Percentiles rank a stretch among this genome's conserved stretches.
These are phyloP conservation scores for Flaveria trinervia DNA, from an alignment of 129 eudicot genomes.

Conservation along the genomic window DNA sequence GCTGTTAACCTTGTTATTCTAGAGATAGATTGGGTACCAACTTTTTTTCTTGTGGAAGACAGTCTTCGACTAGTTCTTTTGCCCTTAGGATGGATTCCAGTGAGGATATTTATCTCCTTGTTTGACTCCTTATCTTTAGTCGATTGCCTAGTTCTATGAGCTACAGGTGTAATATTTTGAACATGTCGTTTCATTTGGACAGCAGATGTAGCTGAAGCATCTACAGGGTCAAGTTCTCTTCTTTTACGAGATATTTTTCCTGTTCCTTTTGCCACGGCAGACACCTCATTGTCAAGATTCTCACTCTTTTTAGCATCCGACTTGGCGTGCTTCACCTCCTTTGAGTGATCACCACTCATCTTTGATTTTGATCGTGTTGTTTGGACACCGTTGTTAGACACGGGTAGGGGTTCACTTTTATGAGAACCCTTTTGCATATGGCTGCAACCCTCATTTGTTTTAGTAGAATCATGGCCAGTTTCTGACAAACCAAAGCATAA, in stretches of 20 bases:
- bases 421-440: slow-evolving; percentile 8
- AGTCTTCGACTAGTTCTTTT: slow-evolving; percentile 38
- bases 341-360: slow-evolving; percentile 20
- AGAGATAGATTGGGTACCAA: slow-evolving; percentile 23
- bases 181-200: slow-evolving; percentile 32
- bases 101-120: slow-evolving; percentile 25
- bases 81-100: slow-evolving; percentile 40
- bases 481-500: slow-evolving; percentile 48
- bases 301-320: slow-evolving; percentile 27
- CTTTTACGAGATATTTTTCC: slow-evolving; percentile 35
- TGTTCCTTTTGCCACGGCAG: slow-evolving; percentile 19
- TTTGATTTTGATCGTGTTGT: slow-evolving; percentile 51
- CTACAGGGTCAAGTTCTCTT: slow-evolving; percentile 24
- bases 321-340: slow-evolving; percentile 34
- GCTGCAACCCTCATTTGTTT: slow-evolving; percentile 25
- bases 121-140: slow-evolving; percentile 1
- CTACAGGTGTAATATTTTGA: slow-evolving; percentile 45
- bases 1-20: slow-evolving; percentile 43
- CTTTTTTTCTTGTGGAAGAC: slow-evolving; percentile 27
- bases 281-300: slow-evolving; percentile 18
- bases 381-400: slow-evolving; percentile 36
- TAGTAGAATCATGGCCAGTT: slow-evolving; percentile 19
- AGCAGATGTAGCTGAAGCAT: slow-evolving; percentile 24
- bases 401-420: slow-evolving; percentile 25
- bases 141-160: slow-evolving; percentile 48